A percentile compares a stretch with the other conserved stretches of the same genome.
These are phyloP conservation scores for Microdochium nivale DNA, from an alignment of 2,329 filamentous ascomycete species.

Conservation along the genomic window DNA sequence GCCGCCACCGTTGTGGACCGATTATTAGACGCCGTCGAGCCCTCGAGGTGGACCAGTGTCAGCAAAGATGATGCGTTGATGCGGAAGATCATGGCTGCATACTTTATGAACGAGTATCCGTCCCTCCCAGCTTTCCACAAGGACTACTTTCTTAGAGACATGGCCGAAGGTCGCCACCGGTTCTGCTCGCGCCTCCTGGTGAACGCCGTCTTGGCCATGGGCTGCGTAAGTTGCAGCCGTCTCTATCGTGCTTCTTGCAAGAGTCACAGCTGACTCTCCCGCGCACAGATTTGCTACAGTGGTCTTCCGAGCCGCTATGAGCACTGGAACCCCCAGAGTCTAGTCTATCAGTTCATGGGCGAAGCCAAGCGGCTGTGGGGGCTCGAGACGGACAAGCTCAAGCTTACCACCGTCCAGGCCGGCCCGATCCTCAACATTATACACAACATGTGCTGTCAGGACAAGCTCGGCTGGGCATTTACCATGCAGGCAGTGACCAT, in stretches of 20 bases:
- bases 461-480: slow-evolving; percentile 27
- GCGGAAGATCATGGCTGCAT: slow-evolving; percentile 17
- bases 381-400: slow-evolving; percentile 12
- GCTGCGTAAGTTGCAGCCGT: slow-evolving; percentile 20
- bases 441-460: slow-evolving; percentile 22
- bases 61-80: slow-evolving; percentile 25
- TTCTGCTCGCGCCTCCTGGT: slow-evolving; percentile 31
- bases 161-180: slow-evolving; percentile 16
- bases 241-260: background rate
- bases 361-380: slow-evolving; percentile 27
- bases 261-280: background rate
- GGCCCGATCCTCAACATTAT: slow-evolving; percentile 20
- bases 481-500: slow-evolving; percentile 20
- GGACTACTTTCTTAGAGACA: slow-evolving; percentile 29
- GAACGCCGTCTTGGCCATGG: slow-evolving; percentile 25
- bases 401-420: slow-evolving; percentile 24
- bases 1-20: slow-evolving; percentile 24
- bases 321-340: slow-evolving; percentile 24
- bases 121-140: slow-evolving; percentile 27
- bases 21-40: slow-evolving; percentile 15
- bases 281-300: slow-evolving; percentile 17
- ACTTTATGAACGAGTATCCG: slow-evolving; percentile 25
- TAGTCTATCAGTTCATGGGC: slow-evolving; percentile 24
- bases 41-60: slow-evolving; percentile 27
- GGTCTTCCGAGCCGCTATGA: slow-evolving; percentile 16